Percentiles rank a stretch among this genome's conserved stretches.
Conservation (phyloP, 768 basidiomycete genomes). For the Dictyophora rubrovolvata region DNA sequence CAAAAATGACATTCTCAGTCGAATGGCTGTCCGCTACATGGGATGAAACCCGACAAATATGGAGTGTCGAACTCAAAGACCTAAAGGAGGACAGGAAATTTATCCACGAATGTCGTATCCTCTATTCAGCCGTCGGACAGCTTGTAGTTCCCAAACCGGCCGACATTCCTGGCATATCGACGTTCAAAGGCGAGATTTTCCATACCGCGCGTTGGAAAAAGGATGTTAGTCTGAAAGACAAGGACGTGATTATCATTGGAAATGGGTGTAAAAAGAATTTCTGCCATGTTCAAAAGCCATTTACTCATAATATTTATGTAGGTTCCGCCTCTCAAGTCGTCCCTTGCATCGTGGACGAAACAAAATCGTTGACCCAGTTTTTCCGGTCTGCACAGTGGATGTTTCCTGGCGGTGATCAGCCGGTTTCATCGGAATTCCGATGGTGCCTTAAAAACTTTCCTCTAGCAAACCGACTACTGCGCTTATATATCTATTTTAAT, state of each 20-base stretch:
- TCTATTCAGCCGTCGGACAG: slow-evolving; percentile 15
- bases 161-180: slow-evolving; percentile 5
- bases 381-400: slow-evolving; percentile 13
- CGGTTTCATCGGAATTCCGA: background rate
- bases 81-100: slow-evolving; percentile 6
- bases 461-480: background rate
- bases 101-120: slow-evolving; percentile 13
- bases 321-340: slow-evolving; percentile 14
- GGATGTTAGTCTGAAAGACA: slow-evolving; percentile 13
- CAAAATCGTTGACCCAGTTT: slow-evolving; percentile 12
- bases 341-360: slow-evolving; percentile 11
- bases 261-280: slow-evolving; percentile 16
- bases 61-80: slow-evolving; percentile 12
- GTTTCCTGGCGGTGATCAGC: background rate
- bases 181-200: slow-evolving; percentile 15
- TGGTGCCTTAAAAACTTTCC: slow-evolving; percentile 9
- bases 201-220: slow-evolving; percentile 17
- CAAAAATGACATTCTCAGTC: slow-evolving; percentile 11
- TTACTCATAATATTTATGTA: background rate
- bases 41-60: slow-evolving; percentile 10
- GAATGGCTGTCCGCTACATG: slow-evolving; percentile 11
- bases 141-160: slow-evolving; percentile 12
- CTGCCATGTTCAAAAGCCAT: background rate
- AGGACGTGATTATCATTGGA: slow-evolving; percentile 17
- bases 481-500: background rate